A percentile compares a stretch with the other conserved stretches of the same genome.
phyloP scores from a whole-genome alignment of 192 early-diverging fungal genomes.

The Backusella sp. region DNA sequence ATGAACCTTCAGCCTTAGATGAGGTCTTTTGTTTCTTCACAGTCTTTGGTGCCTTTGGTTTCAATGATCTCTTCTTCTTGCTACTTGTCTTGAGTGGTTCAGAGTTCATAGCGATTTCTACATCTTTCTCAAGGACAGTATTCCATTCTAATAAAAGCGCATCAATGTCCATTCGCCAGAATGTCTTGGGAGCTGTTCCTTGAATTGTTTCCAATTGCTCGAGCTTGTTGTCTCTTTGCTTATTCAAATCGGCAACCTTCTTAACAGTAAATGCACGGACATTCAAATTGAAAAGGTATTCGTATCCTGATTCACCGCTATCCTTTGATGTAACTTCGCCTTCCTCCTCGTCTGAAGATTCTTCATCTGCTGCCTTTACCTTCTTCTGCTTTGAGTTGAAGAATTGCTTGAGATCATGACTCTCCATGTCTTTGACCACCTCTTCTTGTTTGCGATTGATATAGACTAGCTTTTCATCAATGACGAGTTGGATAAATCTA shows the following conservation, averaged over 20 bases:
- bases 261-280: slow-evolving; percentile 90
- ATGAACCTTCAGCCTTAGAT: neutral
- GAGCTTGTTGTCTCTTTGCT: slow-evolving; percentile 66
- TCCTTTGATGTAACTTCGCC: slow-evolving; percentile 21
- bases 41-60: neutral
- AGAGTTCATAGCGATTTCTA: neutral
- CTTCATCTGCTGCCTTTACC: slow-evolving; percentile 37
- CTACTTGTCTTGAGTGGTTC: slow-evolving; percentile 6
- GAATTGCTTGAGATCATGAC: slow-evolving; percentile 65
- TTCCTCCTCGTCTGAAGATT: slow-evolving; percentile 43
- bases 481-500: slow-evolving; percentile 89
- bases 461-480: slow-evolving; percentile 76
- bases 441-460: slow-evolving; percentile 84
- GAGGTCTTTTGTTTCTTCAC: neutral
- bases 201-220: slow-evolving; percentile 65
- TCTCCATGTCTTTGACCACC: slow-evolving; percentile 70
- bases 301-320: slow-evolving; percentile 52
- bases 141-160: slow-evolving; percentile 84
- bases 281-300: slow-evolving; percentile 88
- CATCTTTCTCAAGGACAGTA: slow-evolving; percentile 34
- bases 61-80: slow-evolving; percentile 15
- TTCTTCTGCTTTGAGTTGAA: slow-evolving; percentile 42
- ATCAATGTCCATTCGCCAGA: slow-evolving; percentile 90
- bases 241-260: slow-evolving; percentile 75
- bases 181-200: slow-evolving; percentile 61